Conservation (phyloP, 805 yeast genomes). For the Myxozyma monticola region DNA sequence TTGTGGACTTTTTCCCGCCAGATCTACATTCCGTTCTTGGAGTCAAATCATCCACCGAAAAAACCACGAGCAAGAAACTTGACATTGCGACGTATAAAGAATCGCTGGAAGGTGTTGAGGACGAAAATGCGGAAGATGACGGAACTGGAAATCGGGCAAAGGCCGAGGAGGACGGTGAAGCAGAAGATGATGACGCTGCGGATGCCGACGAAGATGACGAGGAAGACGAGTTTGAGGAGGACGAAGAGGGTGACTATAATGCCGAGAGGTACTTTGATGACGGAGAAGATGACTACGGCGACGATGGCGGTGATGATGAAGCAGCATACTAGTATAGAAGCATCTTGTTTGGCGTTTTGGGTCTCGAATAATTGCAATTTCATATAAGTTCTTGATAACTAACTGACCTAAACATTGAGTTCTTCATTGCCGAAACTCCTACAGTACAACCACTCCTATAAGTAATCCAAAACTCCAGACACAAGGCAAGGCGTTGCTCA, state of each 20-base stretch:
- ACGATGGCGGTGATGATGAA: conserved; percentile 33
- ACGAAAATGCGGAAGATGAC: conserved; percentile 15
- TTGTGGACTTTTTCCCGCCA: conserved; percentile 26
- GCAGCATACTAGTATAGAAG: conserved; percentile 34
- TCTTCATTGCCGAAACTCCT: not conserved
- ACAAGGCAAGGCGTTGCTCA: no score
- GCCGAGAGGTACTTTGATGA: conserved; percentile 35
- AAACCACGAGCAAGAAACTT: conserved; percentile 12
- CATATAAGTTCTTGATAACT: no score
- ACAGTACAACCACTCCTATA: not conserved
- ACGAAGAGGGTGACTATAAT: conserved; percentile 35
- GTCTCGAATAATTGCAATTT: no score
- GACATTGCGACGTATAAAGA: conserved; percentile 20
- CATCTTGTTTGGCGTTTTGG: conserved; percentile 4
- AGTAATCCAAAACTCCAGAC: no score
- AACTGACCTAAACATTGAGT: not conserved
- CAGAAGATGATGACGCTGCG: conserved; percentile 13
- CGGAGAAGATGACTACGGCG: conserved; percentile 33
- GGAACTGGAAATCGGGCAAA: conserved; percentile 1
- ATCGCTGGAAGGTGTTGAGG: conserved; percentile 11
- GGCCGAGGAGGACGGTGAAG: conserved; percentile 11
- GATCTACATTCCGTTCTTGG: conserved; percentile 30
- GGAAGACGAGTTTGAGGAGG: conserved; percentile 35
- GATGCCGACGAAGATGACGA: conserved; percentile 29
- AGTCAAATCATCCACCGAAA: conserved; percentile 3